Percentiles rank a stretch among this genome's conserved stretches.
These are phyloP conservation scores for Porphyrellus sp. DNA, from an alignment of 1,284 basidiomycete genomes.

Conservation along the genomic window DNA sequence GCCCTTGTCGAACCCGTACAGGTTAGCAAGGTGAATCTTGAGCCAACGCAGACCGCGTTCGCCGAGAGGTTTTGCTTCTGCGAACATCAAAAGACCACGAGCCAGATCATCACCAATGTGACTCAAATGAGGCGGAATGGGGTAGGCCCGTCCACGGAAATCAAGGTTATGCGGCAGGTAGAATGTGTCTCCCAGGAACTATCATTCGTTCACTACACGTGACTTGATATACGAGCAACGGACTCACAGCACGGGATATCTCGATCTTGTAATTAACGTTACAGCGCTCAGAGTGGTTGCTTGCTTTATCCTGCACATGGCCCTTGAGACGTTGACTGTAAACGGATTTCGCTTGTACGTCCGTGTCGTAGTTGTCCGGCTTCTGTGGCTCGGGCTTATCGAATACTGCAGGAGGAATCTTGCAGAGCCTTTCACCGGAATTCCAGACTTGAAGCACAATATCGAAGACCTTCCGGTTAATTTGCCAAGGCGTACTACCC, in stretches of 20 bases:
- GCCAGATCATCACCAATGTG: slow-evolving; percentile 96
- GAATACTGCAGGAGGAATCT: slow-evolving; percentile 69
- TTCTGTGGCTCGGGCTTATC: slow-evolving; percentile 64
- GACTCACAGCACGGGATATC: slow-evolving; percentile 84
- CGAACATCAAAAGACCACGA: slow-evolving; percentile 87
- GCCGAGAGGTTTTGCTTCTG: slow-evolving; percentile 77
- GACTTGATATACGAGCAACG: neutral
- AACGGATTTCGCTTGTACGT: slow-evolving; percentile 62
- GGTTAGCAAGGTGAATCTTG: slow-evolving; percentile 90
- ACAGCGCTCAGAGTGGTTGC: slow-evolving; percentile 89
- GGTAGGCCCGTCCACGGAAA: slow-evolving; percentile 97
- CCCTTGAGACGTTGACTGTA: slow-evolving; percentile 62
- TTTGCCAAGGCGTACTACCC: slow-evolving; percentile 87
- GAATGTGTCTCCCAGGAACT: slow-evolving; percentile 85
- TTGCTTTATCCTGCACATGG: slow-evolving; percentile 63
- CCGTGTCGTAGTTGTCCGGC: slow-evolving; percentile 60
- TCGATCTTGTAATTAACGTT: slow-evolving; percentile 97
- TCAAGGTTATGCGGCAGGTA: slow-evolving; percentile 98
- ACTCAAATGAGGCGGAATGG: slow-evolving; percentile 92
- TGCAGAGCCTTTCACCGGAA: slow-evolving; percentile 67
- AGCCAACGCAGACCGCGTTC: slow-evolving; percentile 80
- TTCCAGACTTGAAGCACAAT: slow-evolving; percentile 85
- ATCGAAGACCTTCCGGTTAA: slow-evolving; percentile 79
- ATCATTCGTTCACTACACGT: slow-evolving; percentile 4
- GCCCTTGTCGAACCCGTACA: slow-evolving; percentile 94